Base-by-base conservation (phyloP, 768 basidiomycete genomes). In the Trichaptum fuscoviolaceum region DNA sequence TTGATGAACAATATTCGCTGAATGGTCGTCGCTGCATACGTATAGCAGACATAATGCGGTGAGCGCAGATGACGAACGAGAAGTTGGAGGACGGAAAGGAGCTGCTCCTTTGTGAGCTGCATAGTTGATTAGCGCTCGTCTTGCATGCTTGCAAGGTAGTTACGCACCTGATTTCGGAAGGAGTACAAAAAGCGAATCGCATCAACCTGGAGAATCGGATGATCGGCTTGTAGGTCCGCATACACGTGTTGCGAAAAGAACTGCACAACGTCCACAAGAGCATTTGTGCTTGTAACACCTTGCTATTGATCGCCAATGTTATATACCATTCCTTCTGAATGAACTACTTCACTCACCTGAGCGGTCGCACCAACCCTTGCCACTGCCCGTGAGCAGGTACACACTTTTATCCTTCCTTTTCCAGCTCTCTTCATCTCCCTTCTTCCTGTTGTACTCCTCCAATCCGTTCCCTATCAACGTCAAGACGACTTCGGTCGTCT, bases 21-120 rank as follows among this genome's bases (percentile, higher is more conserved):
- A 73, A 99, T 96, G n/a, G 96, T 94, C 71, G 98, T 95, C n/a
- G 97, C 96, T 9, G 96, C 95, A 76, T 98, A 99, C 0, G 96
- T 96, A 72, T 92, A 96, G 26, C 91, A 90, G 61, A 99, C 96
- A 77, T 94, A 96, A 73, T 95, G 93, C 63, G 84, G 80, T 23
- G 93, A 93, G 6, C 81, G 79, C 35, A 99, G 87, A 74, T 96
- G 96, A 15, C 83, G 87, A 27, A 90, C 85, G 10, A 99, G 86
- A 23, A 93, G 82, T 0, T 96, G 97, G 1, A 99, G 79, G 24
- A 99, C 96, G 1, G 93, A 89, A 7, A 96, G 83, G 10, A 99
- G 82, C 83, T 99, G 96, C 18, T 90, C 86, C 79, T 99, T 99
- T 7, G 94, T 95, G 62, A 99, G 82, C 92, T 95, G 73, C 25